Evolutionary conservation across 495 filamentous ascomycete species (phyloP).

Genomic region (Penicillium argentinense): DNA sequence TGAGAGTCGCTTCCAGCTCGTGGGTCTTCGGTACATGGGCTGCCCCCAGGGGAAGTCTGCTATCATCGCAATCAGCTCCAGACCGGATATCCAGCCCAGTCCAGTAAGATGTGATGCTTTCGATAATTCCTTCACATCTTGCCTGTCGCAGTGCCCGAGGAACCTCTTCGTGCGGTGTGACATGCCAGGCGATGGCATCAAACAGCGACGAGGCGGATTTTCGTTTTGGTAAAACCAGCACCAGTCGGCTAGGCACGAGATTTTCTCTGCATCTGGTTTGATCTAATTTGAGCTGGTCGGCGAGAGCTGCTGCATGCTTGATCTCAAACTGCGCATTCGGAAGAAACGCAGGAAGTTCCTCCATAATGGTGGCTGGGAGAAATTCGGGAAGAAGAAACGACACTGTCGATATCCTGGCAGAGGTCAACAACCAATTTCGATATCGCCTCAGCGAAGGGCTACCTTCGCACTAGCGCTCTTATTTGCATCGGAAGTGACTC

Average conservation of each 20-base stretch:
- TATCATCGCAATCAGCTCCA: not conserved
- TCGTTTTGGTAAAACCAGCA: conserved; percentile 14
- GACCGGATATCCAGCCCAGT: no score
- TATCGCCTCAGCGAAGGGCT: no score
- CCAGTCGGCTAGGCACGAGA: conserved; percentile 24
- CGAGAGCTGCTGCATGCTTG: conserved; percentile 16
- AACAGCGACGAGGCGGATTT: conserved; percentile 4
- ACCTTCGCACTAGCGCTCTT: no score
- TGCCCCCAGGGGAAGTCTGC: not conserved
- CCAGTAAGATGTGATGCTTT: conserved; percentile 30
- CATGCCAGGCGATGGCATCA: conserved; percentile 20
- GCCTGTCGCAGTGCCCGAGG: conserved; percentile 8
- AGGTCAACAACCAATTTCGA: not conserved
- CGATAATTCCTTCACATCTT: conserved; percentile 30
- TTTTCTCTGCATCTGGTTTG: conserved; percentile 23
- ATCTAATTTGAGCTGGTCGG: conserved; percentile 17
- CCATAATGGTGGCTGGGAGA: not conserved
- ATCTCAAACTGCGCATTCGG: conserved; percentile 2
- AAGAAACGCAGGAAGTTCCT: not conserved
- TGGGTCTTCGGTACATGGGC: conserved; percentile 18
- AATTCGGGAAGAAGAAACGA: not conserved
- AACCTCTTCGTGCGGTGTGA: conserved; percentile 19
- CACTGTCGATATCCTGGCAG: not conserved
- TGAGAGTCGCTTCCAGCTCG: conserved; percentile 27
- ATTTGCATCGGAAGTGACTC: no score